Evolutionary conservation across 164 flowering plant species (phyloP).

Genomic region (Liriodendron chinense): DNA sequence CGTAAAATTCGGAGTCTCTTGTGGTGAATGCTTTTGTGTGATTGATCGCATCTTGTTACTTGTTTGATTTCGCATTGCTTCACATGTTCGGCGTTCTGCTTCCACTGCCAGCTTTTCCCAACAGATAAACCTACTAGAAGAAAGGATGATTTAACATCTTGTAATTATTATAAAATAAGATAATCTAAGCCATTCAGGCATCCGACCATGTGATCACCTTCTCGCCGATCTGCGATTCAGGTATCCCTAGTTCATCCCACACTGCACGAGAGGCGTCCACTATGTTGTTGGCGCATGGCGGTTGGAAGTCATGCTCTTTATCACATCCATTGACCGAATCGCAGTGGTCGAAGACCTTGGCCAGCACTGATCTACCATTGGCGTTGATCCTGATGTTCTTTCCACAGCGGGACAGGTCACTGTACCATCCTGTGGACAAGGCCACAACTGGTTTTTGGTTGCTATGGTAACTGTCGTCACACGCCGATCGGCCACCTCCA

Average conservation of each 20-base stretch:
- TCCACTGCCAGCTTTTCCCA: no score
- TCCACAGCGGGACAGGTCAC: neutral
- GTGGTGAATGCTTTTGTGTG: no score
- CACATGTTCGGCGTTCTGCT: no score
- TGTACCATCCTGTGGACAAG: conserved; percentile 8
- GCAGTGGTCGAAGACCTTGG: conserved; percentile 10
- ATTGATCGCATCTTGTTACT: no score
- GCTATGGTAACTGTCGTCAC: conserved; percentile 17
- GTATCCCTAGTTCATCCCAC: neutral
- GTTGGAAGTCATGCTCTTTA: conserved; percentile 2
- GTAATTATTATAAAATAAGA: neutral
- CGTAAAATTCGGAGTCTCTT: no score
- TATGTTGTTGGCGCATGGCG: conserved; percentile 5
- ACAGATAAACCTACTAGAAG: neutral
- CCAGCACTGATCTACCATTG: conserved; percentile 1
- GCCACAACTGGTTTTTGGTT: conserved; percentile 2
- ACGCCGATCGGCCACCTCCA: conserved; percentile 25
- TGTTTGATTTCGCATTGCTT: no score
- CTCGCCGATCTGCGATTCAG: neutral
- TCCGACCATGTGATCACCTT: neutral
- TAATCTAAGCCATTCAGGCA: neutral
- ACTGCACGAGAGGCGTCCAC: conserved; percentile 8
- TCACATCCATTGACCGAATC: conserved; percentile 8
- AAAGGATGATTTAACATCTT: neutral
- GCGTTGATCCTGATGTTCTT: neutral